Base-by-base conservation (phyloP, 306 rosid species). In the Vigna mungo region DNA sequence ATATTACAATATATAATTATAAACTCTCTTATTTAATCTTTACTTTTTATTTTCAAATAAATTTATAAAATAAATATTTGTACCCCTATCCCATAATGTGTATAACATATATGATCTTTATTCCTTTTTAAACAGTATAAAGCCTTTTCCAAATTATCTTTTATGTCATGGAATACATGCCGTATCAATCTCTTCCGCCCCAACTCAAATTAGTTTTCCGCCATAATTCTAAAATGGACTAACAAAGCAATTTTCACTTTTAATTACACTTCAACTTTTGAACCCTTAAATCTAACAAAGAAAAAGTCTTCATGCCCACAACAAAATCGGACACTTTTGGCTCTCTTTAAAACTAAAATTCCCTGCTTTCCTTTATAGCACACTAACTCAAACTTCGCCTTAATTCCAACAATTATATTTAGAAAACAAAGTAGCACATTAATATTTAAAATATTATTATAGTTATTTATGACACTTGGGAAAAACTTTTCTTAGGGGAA, bases 201-300 rank as follows among this genome's bases (percentile, higher is more conserved):
- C 6, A 78, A 74, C 49, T 79, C 84, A 61, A 83, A 83, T 58
- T 7, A 49, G 30, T 54, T 72, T 65, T 72, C 85, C 80, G 61
- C 80, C 61, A 20, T 55, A 78, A 48, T 65, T 49, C 53, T 25
- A 17, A 55, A 25, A 0, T 1, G 16, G 10, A 17, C n/a, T 47
- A 61, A 48, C 63, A 39, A 79, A 61, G 47, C 72, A 9, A 48
- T 51, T 69, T 58, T 23, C n/a, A 16, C 61, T 47, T 64, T 74
- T 34, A 58, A 34, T 15, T 15, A 46, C 43, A 10, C 77, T 68
- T 81, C 60, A 23, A 59, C 48, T 67, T 74, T 58, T 15, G 47
- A 41, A 11, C 54, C 16, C 71, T 71, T 71, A 54, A 75, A 37
- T 23, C 66, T 52, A 72, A 27, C 39, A 76, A 80, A 72, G 55